Evolutionary conservation across 1,284 basidiomycete species (phyloP).

Genomic region (Exsudoporus floridanus): DNA sequence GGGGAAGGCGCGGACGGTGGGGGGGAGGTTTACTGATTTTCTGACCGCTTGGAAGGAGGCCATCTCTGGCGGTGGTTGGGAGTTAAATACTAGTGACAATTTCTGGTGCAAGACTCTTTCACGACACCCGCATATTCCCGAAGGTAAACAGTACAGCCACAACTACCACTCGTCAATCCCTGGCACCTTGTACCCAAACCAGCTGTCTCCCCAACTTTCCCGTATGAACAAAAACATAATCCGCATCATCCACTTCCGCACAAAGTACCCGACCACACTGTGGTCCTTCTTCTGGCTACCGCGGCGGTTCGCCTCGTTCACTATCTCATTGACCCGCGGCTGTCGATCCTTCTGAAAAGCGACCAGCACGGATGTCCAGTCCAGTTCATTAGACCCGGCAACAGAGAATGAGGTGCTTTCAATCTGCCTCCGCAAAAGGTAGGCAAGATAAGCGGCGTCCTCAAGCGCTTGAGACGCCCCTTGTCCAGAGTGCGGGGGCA

Average conservation of each 20-base stretch:
- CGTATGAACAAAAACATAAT: constrained; percentile 20
- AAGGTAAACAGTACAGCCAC: constrained; percentile 24
- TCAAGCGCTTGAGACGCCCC: constrained; percentile 37
- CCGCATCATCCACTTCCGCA: constrained; percentile 32
- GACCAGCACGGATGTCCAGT: constrained; percentile 20
- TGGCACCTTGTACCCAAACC: constrained; percentile 36
- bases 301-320: constrained; percentile 31
- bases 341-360: constrained; percentile 31
- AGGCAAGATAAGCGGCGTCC: constrained; percentile 34
- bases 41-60: constrained; percentile 67
- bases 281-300: constrained; percentile 27
- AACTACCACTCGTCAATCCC: constrained; percentile 31
- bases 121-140: constrained; percentile 29
- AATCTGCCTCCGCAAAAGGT: constrained; percentile 26
- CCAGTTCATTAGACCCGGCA: not conserved
- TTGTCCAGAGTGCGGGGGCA: constrained; percentile 37
- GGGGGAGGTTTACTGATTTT: constrained; percentile 81
- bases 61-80: constrained; percentile 41
- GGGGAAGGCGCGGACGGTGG: constrained; percentile 76
- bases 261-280: constrained; percentile 19
- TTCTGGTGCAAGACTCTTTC: not conserved
- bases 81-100: not conserved
- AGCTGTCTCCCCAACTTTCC: constrained; percentile 34
- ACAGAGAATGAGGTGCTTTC: not conserved
- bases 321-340: constrained; percentile 29